These are phyloP conservation scores for Candolleomyces eurysporus DNA, from an alignment of 768 basidiomycete genomes.

Conservation along the genomic window DNA sequence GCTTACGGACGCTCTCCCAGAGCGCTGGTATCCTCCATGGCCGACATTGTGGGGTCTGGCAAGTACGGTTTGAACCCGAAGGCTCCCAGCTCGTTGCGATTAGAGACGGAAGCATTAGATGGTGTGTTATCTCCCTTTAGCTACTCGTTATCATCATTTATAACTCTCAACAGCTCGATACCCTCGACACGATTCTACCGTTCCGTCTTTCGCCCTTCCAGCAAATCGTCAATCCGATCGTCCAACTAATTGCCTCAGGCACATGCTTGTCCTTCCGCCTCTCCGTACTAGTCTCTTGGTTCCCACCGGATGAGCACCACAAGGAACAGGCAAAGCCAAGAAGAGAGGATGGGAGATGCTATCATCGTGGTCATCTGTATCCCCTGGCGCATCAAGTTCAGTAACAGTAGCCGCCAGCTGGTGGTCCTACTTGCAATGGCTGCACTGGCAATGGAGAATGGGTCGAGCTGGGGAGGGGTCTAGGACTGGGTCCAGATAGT, in stretches of 20 bases:
- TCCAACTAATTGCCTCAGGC: constrained; percentile 54
- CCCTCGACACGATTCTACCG: constrained; percentile 64
- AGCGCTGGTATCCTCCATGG: constrained; percentile 53
- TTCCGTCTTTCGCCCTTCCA: constrained; percentile 35
- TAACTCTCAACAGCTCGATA: constrained; percentile 41
- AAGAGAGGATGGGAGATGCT: constrained; percentile 77
- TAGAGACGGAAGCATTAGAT: constrained; percentile 56
- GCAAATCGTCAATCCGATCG: constrained; percentile 43
- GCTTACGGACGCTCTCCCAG: constrained; percentile 66
- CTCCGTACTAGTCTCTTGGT: constrained; percentile 54
- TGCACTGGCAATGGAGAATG: no score
- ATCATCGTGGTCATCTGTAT: constrained; percentile 16
- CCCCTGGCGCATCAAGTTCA: no score
- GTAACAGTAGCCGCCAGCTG: no score
- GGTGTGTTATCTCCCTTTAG: constrained; percentile 32
- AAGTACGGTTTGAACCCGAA: constrained; percentile 60
- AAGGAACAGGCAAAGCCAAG: constrained; percentile 37
- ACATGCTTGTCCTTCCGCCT: constrained; percentile 52
- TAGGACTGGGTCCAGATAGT: no score
- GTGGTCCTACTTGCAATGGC: no score
- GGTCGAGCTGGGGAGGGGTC: no score
- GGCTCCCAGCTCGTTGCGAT: constrained; percentile 35
- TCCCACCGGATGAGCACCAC: constrained; percentile 55
- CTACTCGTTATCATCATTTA: neutral
- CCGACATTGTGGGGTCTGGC: constrained; percentile 69